A percentile compares a stretch with the other conserved stretches of the same genome.
These are phyloP conservation scores for Lippia alba DNA, from an alignment of 305 asterid species.

Conservation along the genomic window DNA sequence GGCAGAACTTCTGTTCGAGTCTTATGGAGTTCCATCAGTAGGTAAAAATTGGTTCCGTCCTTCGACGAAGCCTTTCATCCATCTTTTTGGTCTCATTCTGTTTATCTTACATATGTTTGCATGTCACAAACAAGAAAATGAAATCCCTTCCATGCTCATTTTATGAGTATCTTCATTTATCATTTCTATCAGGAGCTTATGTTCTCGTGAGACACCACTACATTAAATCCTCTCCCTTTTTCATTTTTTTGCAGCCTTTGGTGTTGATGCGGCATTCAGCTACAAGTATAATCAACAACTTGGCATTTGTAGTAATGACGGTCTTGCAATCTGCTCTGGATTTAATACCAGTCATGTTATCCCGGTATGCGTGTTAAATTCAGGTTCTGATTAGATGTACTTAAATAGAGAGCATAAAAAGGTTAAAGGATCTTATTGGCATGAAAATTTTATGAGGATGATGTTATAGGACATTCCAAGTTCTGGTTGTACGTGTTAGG, in stretches of 20 bases:
- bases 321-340: constrained; percentile 92
- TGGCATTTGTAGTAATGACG: constrained; percentile 74
- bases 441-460: constrained; percentile 13
- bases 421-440: constrained; percentile 17
- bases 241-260: constrained; percentile 72
- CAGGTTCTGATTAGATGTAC: constrained; percentile 31
- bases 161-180: constrained; percentile 15
- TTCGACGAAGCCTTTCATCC: constrained; percentile 8
- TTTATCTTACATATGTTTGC: constrained; percentile 9
- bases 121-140: constrained; percentile 21
- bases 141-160: constrained; percentile 7
- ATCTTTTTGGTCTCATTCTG: constrained; percentile 7
- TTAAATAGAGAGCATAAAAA: background rate
- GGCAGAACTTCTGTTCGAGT: constrained; percentile 97
- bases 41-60: constrained; percentile 51
- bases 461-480: constrained; percentile 14
- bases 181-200: constrained; percentile 26
- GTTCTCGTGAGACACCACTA: constrained; percentile 32
- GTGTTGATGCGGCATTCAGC: constrained; percentile 96
- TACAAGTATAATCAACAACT: constrained; percentile 84
- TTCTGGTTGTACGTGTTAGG: background rate
- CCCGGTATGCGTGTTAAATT: constrained; percentile 72
- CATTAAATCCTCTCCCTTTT: constrained; percentile 31
- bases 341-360: constrained; percentile 89
- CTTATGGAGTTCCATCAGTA: constrained; percentile 96